phyloP scores from a whole-genome alignment of 495 filamentous ascomycete species.

The Hypoxylon trugodes region DNA sequence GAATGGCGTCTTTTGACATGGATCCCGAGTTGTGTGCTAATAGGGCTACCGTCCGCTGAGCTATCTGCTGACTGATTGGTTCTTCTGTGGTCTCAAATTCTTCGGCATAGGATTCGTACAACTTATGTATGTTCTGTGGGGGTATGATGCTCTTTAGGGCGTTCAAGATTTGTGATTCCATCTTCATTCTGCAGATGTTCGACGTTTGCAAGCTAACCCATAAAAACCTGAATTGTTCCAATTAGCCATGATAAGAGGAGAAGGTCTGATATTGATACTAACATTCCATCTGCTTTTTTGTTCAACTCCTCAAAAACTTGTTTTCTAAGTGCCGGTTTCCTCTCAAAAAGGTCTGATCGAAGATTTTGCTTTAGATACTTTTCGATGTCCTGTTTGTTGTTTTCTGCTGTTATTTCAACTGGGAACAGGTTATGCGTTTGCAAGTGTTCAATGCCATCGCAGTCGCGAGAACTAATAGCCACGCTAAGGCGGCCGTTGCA shows the following conservation, averaged over 20 bases:
- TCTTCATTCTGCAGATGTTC: conserved; percentile 4
- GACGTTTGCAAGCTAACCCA: neutral
- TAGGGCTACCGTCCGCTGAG: neutral
- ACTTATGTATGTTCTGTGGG: neutral
- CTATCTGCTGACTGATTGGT: neutral
- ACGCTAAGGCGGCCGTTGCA: neutral
- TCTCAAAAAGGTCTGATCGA: neutral
- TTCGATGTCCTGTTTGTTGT: neutral
- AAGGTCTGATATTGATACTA: neutral
- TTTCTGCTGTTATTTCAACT: neutral
- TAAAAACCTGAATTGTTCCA: neutral
- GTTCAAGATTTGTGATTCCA: neutral
- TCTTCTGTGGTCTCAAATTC: neutral
- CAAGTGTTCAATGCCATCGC: neutral
- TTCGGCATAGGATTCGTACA: neutral
- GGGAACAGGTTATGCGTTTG: neutral
- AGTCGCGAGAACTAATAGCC: conserved; percentile 4
- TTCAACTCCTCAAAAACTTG: neutral
- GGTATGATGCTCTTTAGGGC: neutral
- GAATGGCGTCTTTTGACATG: neutral
- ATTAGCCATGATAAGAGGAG: neutral
- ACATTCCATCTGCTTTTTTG: conserved; percentile 10
- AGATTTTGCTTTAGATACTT: conserved; percentile 2
- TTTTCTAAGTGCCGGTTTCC: neutral
- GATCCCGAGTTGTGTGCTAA: neutral